Conservation (phyloP, 176 grass and related monocot species). For the Bolboschoenus planiculmis region DNA sequence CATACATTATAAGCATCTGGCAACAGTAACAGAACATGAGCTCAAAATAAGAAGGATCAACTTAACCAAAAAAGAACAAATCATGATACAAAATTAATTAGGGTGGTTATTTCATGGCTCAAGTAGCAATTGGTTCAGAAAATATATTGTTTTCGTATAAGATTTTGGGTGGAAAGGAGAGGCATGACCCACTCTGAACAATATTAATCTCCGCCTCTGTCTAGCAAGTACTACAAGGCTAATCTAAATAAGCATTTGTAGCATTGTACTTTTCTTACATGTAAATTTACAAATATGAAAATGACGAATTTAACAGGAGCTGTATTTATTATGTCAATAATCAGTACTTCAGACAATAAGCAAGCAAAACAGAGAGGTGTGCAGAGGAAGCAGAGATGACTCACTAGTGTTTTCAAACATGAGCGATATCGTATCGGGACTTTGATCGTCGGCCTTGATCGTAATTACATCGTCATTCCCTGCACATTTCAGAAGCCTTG, state of each 20-base stretch:
- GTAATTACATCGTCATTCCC: constrained; percentile 20
- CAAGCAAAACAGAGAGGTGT: neutral
- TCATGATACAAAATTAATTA: too few species aligned
- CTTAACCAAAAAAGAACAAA: too few species aligned
- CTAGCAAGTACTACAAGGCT: neutral
- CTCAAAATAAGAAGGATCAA: too few species aligned
- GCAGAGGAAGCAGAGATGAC: neutral
- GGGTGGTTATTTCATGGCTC: too few species aligned
- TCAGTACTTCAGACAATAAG: neutral
- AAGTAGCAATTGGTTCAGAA: too few species aligned
- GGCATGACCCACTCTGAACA: too few species aligned
- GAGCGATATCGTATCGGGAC: neutral
- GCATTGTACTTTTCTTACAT: neutral
- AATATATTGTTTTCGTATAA: too few species aligned
- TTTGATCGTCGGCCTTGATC: neutral
- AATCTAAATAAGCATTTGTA: neutral
- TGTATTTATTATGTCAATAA: neutral
- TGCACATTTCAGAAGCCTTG: constrained; percentile 16
- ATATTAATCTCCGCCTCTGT: too few species aligned
- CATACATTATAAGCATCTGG: neutral
- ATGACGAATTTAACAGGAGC: neutral
- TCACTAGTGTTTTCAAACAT: constrained; percentile 1
- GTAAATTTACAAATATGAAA: neutral
- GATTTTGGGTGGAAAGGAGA: too few species aligned
- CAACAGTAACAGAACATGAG: too few species aligned